Percentiles rank a stretch among this genome's conserved stretches.
Conservation (phyloP, 306 rosid genomes). For the Luffa acutangula region DNA sequence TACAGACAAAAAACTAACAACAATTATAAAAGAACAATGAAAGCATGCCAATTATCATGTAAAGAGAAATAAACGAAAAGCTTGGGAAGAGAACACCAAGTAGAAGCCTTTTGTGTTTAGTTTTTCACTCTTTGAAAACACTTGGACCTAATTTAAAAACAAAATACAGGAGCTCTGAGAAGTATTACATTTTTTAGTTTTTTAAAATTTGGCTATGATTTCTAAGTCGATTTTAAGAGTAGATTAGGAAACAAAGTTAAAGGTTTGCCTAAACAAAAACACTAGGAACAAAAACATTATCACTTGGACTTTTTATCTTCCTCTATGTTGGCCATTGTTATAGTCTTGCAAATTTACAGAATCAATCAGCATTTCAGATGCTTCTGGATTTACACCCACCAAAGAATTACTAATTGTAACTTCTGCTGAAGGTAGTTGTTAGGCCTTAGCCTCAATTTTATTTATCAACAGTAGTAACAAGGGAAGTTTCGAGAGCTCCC, state of each 20-base stretch:
- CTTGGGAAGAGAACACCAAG: too few relatives aligned
- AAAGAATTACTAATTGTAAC: slow-evolving; percentile 21
- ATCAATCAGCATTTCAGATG: slow-evolving; percentile 23
- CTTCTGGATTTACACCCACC: slow-evolving; percentile 22
- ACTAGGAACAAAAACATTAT: not conserved
- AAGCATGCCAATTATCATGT: too few relatives aligned
- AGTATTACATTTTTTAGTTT: not conserved
- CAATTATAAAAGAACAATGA: too few relatives aligned
- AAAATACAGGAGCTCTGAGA: not conserved
- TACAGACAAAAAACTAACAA: too few relatives aligned
- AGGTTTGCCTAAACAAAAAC: too few relatives aligned
- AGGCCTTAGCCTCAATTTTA: too few relatives aligned
- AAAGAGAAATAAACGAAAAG: too few relatives aligned
- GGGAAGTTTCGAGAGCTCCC: too few relatives aligned
- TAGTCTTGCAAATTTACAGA: slow-evolving; percentile 19
- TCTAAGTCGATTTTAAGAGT: not conserved
- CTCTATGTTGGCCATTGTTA: slow-evolving; percentile 16
- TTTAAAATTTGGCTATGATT: not conserved
- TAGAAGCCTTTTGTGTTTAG: not conserved
- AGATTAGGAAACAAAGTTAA: not conserved
- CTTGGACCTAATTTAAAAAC: not conserved
- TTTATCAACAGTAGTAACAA: too few relatives aligned
- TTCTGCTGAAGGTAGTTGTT: slow-evolving; percentile 17
- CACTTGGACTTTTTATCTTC: not conserved
- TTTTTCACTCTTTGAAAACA: not conserved